These are phyloP conservation scores for Phytophthora crassamura DNA, from an alignment of 352 stramenopile genomes.

Conservation along the genomic window DNA sequence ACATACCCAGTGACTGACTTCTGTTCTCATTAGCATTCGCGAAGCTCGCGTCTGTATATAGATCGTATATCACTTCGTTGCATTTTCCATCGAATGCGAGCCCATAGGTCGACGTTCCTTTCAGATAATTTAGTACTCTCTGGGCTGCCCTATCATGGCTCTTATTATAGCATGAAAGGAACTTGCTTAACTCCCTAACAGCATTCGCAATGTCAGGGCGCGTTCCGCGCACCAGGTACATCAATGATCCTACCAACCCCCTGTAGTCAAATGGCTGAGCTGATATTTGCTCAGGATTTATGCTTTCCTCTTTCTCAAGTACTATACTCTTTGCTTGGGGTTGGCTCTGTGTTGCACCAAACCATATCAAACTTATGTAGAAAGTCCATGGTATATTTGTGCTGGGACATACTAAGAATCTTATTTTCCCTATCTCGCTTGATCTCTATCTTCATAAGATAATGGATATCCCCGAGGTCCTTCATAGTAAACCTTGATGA, in stretches of 20 bases:
- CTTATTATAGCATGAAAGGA: no score
- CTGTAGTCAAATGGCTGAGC: constrained; percentile 12
- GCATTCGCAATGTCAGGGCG: no score
- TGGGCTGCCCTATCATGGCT: no score
- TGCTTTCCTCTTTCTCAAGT: neutral
- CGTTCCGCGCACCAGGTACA: no score
- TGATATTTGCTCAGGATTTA: constrained; percentile 9
- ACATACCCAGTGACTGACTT: constrained; percentile 15
- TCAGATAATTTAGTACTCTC: no score
- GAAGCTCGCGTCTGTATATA: constrained; percentile 20
- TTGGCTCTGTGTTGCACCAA: neutral
- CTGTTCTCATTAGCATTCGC: constrained; percentile 17
- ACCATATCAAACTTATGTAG: constrained; percentile 5
- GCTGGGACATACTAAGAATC: constrained; percentile 6
- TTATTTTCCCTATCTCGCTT: neutral
- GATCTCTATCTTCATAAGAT: neutral
- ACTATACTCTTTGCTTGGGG: neutral
- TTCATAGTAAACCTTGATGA: constrained; percentile 8
- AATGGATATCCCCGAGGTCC: neutral
- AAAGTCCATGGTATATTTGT: constrained; percentile 10
- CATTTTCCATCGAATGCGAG: constrained; percentile 16
- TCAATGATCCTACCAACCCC: constrained; percentile 4
- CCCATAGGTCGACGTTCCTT: no score
- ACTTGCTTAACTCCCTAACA: no score
- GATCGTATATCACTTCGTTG: constrained; percentile 8